A percentile compares a stretch with the other conserved stretches of the same genome.
These are phyloP conservation scores for Trichosporon ovoides DNA, from an alignment of 1,284 basidiomycete species.

Conservation along the genomic window DNA sequence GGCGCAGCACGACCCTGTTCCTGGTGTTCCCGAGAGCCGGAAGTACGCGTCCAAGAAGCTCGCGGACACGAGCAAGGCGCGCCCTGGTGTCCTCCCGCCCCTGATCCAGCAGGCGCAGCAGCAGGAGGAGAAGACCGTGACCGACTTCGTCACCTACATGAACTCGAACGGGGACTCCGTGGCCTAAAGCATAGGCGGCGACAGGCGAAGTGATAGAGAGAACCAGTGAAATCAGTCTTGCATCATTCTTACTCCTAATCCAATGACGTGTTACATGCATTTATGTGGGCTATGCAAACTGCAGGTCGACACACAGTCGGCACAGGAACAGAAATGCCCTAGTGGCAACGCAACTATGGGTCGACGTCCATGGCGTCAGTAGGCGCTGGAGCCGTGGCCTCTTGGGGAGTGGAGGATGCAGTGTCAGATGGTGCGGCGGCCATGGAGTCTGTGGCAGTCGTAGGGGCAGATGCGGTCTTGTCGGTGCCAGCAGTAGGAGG, in stretches of 20 bases:
- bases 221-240: neutral
- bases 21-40: conserved; percentile 48
- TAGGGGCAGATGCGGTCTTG: too few relatives aligned
- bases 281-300: conserved; percentile 9
- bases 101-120: conserved; percentile 38
- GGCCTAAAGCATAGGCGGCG: too few relatives aligned
- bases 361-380: too few relatives aligned
- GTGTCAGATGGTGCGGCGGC: too few relatives aligned
- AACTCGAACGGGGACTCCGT: conserved; percentile 28
- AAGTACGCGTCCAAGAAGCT: conserved; percentile 45
- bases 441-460: too few relatives aligned
- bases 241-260: neutral
- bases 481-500: too few relatives aligned
- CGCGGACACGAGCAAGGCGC: conserved; percentile 33
- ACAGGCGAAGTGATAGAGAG: neutral
- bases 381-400: too few relatives aligned
- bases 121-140: conserved; percentile 15
- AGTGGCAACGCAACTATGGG: neutral
- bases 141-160: conserved; percentile 44
- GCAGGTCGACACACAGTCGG: too few relatives aligned
- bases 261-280: conserved; percentile 8
- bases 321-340: too few relatives aligned
- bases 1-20: conserved; percentile 47
- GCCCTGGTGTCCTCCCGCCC: conserved; percentile 45
- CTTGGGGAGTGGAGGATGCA: too few relatives aligned